Conservation (phyloP, 192 early-diverging fungal genomes). For the Polychytrium aggregatum region DNA sequence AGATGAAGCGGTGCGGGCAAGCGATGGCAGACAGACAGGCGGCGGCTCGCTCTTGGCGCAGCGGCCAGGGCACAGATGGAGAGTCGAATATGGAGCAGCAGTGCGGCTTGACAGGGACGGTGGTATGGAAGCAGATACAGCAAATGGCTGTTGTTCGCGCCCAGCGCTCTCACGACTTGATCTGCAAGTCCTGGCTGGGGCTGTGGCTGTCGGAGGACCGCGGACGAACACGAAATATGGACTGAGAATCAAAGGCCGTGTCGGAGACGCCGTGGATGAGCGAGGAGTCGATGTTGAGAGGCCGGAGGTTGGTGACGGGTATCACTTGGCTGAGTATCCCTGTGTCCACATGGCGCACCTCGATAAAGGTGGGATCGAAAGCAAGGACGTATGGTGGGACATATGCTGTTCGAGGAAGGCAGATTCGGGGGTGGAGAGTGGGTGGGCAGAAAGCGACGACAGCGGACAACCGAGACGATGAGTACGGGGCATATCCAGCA, state of each 20-base stretch:
- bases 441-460: neutral
- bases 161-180: too few species aligned
- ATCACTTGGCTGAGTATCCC: conserved; percentile 60
- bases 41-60: too few species aligned
- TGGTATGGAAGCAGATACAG: too few species aligned
- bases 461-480: neutral
- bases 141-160: too few species aligned
- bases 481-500: neutral
- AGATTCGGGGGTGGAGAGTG: conserved; percentile 2
- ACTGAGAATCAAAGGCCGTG: conserved; percentile 8
- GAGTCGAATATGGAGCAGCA: too few species aligned
- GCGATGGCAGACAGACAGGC: too few species aligned
- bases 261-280: conserved; percentile 15
- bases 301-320: conserved; percentile 45
- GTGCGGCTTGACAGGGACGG: too few species aligned
- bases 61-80: too few species aligned
- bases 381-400: conserved; percentile 79
- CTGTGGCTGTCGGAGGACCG: too few species aligned
- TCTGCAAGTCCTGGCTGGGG: too few species aligned
- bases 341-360: conserved; percentile 72
- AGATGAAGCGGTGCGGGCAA: too few species aligned
- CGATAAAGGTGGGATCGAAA: conserved; percentile 82
- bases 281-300: conserved; percentile 31
- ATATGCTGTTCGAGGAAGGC: conserved; percentile 28
- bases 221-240: too few species aligned